phyloP scores from a whole-genome alignment of 2,329 filamentous ascomycete species.

The Neonectria punicea region DNA sequence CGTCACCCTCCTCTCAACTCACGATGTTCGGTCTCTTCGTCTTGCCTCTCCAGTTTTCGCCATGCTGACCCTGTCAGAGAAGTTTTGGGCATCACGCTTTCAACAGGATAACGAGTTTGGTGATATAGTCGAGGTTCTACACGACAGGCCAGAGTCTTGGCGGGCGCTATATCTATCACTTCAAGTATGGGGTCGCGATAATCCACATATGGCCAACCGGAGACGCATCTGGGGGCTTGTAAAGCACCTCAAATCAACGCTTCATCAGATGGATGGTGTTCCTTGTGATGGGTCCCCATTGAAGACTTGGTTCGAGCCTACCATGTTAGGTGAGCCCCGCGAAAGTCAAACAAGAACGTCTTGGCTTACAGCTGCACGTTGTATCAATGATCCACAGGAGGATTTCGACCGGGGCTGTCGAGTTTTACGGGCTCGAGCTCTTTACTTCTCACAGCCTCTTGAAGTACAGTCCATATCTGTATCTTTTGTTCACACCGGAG shows the following conservation, averaged over 20 bases:
- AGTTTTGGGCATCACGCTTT: slow-evolving; percentile 33
- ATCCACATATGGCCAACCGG: slow-evolving; percentile 24
- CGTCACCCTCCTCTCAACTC: slow-evolving; percentile 10
- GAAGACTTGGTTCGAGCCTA: slow-evolving; percentile 19
- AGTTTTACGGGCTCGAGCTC: slow-evolving; percentile 6
- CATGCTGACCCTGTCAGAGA: slow-evolving; percentile 11
- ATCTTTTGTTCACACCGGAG: slow-evolving; percentile 13
- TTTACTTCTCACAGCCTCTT: slow-evolving; percentile 3
- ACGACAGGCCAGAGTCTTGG: slow-evolving; percentile 22
- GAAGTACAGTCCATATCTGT: slow-evolving; percentile 13
- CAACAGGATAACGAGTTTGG: slow-evolving; percentile 20
- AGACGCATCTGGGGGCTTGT: slow-evolving; percentile 19
- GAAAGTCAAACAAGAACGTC: not conserved
- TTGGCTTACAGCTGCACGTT: slow-evolving; percentile 19
- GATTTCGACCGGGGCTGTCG: slow-evolving; percentile 12
- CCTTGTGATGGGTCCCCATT: slow-evolving; percentile 4
- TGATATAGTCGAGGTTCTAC: slow-evolving; percentile 14
- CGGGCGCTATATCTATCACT: slow-evolving; percentile 12
- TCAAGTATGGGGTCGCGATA: not conserved
- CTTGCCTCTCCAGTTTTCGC: slow-evolving; percentile 28
- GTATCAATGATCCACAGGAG: not conserved
- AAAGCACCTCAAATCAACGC: not conserved
- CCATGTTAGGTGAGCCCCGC: not conserved
- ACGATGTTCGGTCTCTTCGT: slow-evolving; percentile 23
- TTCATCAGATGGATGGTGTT: slow-evolving; percentile 18